Percentiles rank a stretch among this genome's conserved stretches.
phyloP scores from a whole-genome alignment of 2,329 filamentous ascomycete genomes.

The Aspergillus glaucus region DNA sequence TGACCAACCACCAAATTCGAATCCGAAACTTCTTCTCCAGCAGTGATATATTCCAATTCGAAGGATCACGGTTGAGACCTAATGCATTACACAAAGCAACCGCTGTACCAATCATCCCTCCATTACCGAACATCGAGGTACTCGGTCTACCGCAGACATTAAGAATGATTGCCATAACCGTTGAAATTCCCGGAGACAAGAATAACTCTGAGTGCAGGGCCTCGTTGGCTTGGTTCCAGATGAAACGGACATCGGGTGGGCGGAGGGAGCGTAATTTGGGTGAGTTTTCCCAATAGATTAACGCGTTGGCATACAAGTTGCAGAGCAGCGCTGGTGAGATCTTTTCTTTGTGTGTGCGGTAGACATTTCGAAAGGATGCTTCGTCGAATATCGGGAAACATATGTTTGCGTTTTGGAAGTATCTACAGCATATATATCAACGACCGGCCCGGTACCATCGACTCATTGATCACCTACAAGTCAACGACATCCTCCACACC shows the following conservation, averaged over 20 bases:
- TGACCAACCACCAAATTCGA: slow-evolving; percentile 52
- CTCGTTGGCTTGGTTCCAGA: slow-evolving; percentile 53
- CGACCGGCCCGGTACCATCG: neutral
- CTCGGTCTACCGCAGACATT: slow-evolving; percentile 52
- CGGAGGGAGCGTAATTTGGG: slow-evolving; percentile 28
- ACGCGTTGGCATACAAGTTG: slow-evolving; percentile 46
- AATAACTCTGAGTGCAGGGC: slow-evolving; percentile 51
- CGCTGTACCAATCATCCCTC: slow-evolving; percentile 45
- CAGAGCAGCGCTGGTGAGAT: slow-evolving; percentile 49
- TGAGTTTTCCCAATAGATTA: slow-evolving; percentile 47
- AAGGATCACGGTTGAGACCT: slow-evolving; percentile 50
- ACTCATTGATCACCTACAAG: slow-evolving; percentile 29
- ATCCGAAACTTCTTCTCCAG: slow-evolving; percentile 48
- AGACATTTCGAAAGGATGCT: slow-evolving; percentile 39
- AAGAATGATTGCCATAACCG: slow-evolving; percentile 47
- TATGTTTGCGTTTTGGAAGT: slow-evolving; percentile 45
- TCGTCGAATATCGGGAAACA: slow-evolving; percentile 53
- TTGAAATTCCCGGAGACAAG: slow-evolving; percentile 48
- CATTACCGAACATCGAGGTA: slow-evolving; percentile 51
- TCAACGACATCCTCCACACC: slow-evolving; percentile 37
- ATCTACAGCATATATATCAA: slow-evolving; percentile 25
- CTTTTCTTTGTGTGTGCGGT: slow-evolving; percentile 35
- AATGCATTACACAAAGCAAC: slow-evolving; percentile 50
- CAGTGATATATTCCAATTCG: slow-evolving; percentile 47
- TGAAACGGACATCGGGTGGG: slow-evolving; percentile 48